Evolutionary conservation across 176 grass and related monocot species (phyloP).

Genomic region (Phoenix dactylifera): DNA sequence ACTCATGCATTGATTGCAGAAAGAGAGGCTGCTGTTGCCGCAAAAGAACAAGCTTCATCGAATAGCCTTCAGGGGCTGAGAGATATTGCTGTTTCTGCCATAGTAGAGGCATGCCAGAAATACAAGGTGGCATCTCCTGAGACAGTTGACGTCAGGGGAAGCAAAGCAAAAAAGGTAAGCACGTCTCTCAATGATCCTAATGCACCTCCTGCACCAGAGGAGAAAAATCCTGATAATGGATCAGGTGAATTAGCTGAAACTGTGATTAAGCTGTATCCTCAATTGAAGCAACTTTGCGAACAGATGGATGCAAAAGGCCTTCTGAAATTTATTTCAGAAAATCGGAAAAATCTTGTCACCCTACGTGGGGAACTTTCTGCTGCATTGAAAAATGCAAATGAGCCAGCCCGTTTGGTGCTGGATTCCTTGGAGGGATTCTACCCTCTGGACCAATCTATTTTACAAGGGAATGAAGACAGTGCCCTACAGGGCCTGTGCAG

Average conservation of each 20-base stretch:
- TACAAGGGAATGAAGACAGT: slow-evolving; percentile 39
- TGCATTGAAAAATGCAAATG: slow-evolving; percentile 70
- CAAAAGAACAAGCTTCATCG: slow-evolving; percentile 51
- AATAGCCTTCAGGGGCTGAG: slow-evolving; percentile 65
- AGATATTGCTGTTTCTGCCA: slow-evolving; percentile 53
- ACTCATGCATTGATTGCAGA: slow-evolving; percentile 46
- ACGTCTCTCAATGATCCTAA: slow-evolving; percentile 42
- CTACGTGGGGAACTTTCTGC: slow-evolving; percentile 58
- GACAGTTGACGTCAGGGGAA: slow-evolving; percentile 53
- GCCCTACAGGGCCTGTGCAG: slow-evolving; percentile 53
- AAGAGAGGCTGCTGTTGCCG: slow-evolving; percentile 52
- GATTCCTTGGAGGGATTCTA: slow-evolving; percentile 76
- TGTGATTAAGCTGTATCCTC: slow-evolving; percentile 37
- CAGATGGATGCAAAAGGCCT: slow-evolving; percentile 80
- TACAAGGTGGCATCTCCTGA: slow-evolving; percentile 65
- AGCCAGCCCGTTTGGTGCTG: slow-evolving; percentile 77
- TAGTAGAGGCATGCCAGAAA: slow-evolving; percentile 65
- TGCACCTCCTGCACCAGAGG: slow-evolving; percentile 49
- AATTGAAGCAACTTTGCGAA: slow-evolving; percentile 73
- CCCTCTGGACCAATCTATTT: slow-evolving; percentile 28
- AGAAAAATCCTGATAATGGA: slow-evolving; percentile 41
- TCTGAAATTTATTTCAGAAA: slow-evolving; percentile 72
- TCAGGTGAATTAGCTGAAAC: slow-evolving; percentile 34
- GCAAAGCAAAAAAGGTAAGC: slow-evolving; percentile 72
- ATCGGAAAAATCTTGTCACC: slow-evolving; percentile 47